Evolutionary conservation across 179 eudicot genomes (phyloP), one percentile per base, ranked within the genome.

Genomic region (Camellia oleifera): DNA sequence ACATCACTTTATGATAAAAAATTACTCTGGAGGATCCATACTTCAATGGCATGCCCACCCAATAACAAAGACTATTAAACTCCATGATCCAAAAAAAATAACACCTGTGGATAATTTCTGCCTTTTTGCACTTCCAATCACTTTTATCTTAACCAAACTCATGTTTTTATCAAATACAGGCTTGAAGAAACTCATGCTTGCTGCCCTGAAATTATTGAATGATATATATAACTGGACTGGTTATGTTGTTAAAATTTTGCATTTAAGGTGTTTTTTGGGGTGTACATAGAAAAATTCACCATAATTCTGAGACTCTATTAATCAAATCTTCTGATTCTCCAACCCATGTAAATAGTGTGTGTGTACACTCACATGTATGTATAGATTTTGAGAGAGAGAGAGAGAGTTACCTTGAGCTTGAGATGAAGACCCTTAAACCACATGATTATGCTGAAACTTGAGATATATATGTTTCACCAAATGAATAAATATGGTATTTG

Each of bases 351-450:
- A 66, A 46, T 8, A 11, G 17, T 5, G n/a, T 2, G 65, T 17
- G 20, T 61, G 8, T n/a, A 17, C 20, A 61, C 7, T 3, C 13
- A 61, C 13, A 15, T 61, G 13, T n/a, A 9, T 26, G 32, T 54
- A 4, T 53, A 42, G 7, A 42, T 13, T 11, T 46, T 40, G 54
- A 66, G 23, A 81, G 50, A 42, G 52, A 32, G 52, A 32, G 40
- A 26, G 56, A 50, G 18, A 12, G 2, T 40, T 83, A 87, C 90
- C 92, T 85, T 86, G 71, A 89, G 79, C 79, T 86, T 91, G 77
- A 80, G 84, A 79, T 69, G 81, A 64, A 89, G 42, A 44, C 79
- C 85, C 78, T 78, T 82, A 50, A 89, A 68, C 78, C 64, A 83
- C 91, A 89, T 90, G 69, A 60, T 81, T 74, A 64, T 61, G 75